These are phyloP conservation scores for Fusarium annulatum DNA, from an alignment of 2,329 filamentous ascomycete species.

Conservation along the genomic window DNA sequence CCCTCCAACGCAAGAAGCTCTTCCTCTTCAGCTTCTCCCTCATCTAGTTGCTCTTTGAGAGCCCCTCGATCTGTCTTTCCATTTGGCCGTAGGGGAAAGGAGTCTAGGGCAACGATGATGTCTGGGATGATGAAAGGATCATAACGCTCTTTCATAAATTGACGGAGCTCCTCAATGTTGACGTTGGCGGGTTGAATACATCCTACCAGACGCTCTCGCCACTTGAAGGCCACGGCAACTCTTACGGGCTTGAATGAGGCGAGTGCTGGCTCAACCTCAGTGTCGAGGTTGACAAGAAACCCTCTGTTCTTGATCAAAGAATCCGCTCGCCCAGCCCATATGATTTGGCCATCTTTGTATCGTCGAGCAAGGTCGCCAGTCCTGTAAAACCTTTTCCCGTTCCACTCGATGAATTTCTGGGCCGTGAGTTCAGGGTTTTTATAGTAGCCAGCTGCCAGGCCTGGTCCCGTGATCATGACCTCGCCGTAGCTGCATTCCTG, in stretches of 20 bases:
- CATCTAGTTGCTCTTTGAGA: background rate
- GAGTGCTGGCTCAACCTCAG: background rate
- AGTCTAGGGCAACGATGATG: background rate
- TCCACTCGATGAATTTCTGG: background rate
- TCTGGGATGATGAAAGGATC: background rate
- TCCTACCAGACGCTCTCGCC: background rate
- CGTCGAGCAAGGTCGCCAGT: background rate
- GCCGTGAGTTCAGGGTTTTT: background rate
- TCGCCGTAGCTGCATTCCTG: background rate
- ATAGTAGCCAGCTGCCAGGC: background rate
- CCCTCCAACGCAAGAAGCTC: rapidly evolving
- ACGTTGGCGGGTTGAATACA: background rate
- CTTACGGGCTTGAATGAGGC: background rate
- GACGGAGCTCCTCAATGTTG: background rate
- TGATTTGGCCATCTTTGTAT: background rate
- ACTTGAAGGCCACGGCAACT: background rate
- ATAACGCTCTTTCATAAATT: background rate
- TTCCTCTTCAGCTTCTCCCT: background rate
- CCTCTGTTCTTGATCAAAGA: background rate
- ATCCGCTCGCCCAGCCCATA: background rate
- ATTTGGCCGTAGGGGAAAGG: background rate
- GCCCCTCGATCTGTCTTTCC: background rate
- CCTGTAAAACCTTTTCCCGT: background rate
- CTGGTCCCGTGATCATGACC: background rate
- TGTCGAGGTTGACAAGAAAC: background rate